Percentiles rank a stretch among this genome's conserved stretches.
Conservation (phyloP, 192 early-diverging fungal species). For the Coemansia sp. region DNA sequence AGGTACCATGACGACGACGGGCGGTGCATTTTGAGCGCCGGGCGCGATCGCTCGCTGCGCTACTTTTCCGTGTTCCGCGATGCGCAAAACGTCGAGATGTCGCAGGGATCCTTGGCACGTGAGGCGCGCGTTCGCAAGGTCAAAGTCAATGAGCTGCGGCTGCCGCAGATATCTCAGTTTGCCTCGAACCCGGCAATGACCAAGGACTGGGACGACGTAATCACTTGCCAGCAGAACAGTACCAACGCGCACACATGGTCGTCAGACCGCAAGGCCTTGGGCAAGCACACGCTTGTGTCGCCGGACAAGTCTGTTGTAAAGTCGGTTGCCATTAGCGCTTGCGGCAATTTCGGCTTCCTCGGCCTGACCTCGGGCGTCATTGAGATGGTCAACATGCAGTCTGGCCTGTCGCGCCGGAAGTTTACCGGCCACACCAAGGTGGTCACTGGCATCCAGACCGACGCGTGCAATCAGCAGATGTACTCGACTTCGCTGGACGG, state of each 20-base stretch:
- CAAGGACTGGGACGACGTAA: conserved; percentile 90
- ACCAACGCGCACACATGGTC: conserved; percentile 81
- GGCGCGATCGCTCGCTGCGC: conserved; percentile 83
- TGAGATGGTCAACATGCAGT: conserved; percentile 97
- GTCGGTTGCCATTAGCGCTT: conserved; percentile 75
- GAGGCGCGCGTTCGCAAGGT: conserved; percentile 64
- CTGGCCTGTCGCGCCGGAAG: conserved; percentile 74
- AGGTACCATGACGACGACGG: conserved; percentile 78
- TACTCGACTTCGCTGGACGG: conserved; percentile 84
- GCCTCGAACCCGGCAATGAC: conserved; percentile 65
- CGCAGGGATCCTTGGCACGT: conserved; percentile 61
- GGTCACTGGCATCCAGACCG: conserved; percentile 79
- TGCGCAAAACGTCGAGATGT: conserved; percentile 81
- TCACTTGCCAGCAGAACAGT: conserved; percentile 86
- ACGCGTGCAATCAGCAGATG: conserved; percentile 70
- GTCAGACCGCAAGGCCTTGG: conserved; percentile 74
- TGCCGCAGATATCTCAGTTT: conserved; percentile 79
- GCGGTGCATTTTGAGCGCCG: conserved; percentile 75
- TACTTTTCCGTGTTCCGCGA: conserved; percentile 86
- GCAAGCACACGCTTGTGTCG: conserved; percentile 66
- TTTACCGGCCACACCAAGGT: conserved; percentile 80
- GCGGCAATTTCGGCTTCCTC: conserved; percentile 94
- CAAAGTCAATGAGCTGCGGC: conserved; percentile 67
- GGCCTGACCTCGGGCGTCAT: conserved; percentile 77
- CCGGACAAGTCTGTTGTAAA: conserved; percentile 63